Base-by-base conservation (phyloP, 495 filamentous ascomycete genomes). In the Haplographium delicatum region DNA sequence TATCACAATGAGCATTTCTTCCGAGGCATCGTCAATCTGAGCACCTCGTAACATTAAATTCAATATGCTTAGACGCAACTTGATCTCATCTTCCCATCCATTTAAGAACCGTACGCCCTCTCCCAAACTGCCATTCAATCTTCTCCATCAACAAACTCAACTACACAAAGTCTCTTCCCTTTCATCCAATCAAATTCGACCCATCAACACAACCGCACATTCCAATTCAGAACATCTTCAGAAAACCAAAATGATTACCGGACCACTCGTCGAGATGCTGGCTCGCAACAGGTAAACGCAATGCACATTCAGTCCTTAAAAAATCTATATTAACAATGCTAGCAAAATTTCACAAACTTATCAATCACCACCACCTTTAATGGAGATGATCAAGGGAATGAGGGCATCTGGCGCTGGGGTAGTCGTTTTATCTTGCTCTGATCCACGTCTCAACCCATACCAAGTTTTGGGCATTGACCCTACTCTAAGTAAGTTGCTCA, bases 401-500 rank as follows among this genome's bases (percentile, higher is more conserved):
- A 18, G 38, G n/a, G 38, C 53, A 4, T n/a, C 47, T 4, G 41
- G 41, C 3, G 39, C 53, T 27, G 53, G 53, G 5, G 47, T 50
- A 8, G 39, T 56, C 11, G 53, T 56, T 16, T 11, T 64, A 9
- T 60, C 51, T 19, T 66, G 64, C 43, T 61, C 57, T 5, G 62
- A 66, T 30, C 64, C 64, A 1, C 51, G 62, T 4, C 42, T 66
- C 16, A 64, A 64, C 42, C 62, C 62, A 25, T 64, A 66, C 31
- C 51, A 57, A 37, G 60, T 66, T 15, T 40, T 66, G 9, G 63
- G 63, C 11, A 37, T 66, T 22, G 63, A 66, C 30, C n/a, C n/a
- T n/a, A n/a, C n/a, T n/a, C n/a, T n/a, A n/a, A 26, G 53, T 13
- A 58, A 44, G 23, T 27, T 50, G 3, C 6, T 57, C 11, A 57